Conservation (phyloP, 495 filamentous ascomycete species). For the Tuber aestivum region DNA sequence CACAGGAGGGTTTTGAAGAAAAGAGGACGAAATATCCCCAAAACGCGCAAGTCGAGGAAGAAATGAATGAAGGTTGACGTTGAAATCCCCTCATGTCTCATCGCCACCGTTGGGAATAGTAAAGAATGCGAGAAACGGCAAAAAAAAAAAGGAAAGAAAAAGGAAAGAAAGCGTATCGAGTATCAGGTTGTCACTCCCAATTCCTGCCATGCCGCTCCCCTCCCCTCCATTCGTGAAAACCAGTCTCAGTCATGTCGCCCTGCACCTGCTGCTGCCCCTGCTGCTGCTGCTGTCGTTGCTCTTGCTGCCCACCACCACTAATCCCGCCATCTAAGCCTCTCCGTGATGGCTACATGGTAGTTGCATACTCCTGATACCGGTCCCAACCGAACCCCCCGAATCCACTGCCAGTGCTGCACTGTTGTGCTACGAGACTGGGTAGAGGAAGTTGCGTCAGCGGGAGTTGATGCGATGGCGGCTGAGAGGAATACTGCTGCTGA, state of each 20-base stretch:
- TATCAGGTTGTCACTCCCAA: slow-evolving; percentile 22
- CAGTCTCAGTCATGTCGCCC: slow-evolving; percentile 29
- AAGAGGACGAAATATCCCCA: slow-evolving; percentile 21
- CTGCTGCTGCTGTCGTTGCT: slow-evolving; percentile 32
- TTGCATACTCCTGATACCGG: slow-evolving; percentile 57
- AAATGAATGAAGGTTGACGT: slow-evolving; percentile 10
- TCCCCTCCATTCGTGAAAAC: slow-evolving; percentile 29
- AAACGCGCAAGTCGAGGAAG: slow-evolving; percentile 1
- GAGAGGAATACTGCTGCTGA: slow-evolving; percentile 57
- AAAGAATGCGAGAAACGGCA: background rate
- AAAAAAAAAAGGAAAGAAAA: background rate
- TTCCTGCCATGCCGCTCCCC: slow-evolving; percentile 12
- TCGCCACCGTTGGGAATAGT: slow-evolving; percentile 12
- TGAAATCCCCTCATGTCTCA: slow-evolving; percentile 29
- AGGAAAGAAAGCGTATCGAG: background rate
- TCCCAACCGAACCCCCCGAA: slow-evolving; percentile 78
- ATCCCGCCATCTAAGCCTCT: background rate
- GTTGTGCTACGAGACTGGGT: slow-evolving; percentile 79
- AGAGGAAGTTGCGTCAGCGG: slow-evolving; percentile 74
- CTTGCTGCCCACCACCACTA: background rate
- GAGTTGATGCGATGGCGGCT: slow-evolving; percentile 62
- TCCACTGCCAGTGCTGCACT: slow-evolving; percentile 71
- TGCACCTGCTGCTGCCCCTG: slow-evolving; percentile 43
- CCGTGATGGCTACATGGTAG: slow-evolving; percentile 59
- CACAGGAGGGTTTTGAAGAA: slow-evolving; percentile 32